Percentiles rank a stretch among this genome's conserved stretches.
Evolutionary conservation across 2,329 filamentous ascomycete genomes (phyloP).

Genomic region (Sphaceloma murrayae): DNA sequence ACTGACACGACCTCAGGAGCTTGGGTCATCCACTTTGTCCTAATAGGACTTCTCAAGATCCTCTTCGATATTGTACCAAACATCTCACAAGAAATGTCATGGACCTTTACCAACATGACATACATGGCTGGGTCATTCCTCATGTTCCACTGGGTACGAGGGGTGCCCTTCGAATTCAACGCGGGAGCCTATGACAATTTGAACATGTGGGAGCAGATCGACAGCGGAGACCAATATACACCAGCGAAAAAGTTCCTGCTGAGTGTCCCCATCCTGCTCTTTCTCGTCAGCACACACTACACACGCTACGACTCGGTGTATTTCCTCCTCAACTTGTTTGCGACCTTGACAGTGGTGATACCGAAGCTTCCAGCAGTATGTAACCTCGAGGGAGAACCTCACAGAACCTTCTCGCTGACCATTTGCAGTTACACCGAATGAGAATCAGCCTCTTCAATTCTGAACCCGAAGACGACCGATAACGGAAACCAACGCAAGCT

Average conservation of each 20-base stretch:
- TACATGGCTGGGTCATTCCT: conserved; percentile 99
- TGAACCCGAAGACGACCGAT: conserved; percentile 23
- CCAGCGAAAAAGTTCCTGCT: conserved; percentile 97
- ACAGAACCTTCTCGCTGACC: conserved; percentile 17
- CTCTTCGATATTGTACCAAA: conserved; percentile 94
- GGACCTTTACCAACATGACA: conserved; percentile 96
- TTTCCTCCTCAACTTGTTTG: conserved; percentile 94
- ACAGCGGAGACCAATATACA: conserved; percentile 97
- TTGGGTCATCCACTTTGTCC: conserved; percentile 93
- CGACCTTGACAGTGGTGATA: conserved; percentile 84
- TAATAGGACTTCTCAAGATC: conserved; percentile 87
- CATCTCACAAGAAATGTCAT: conserved; percentile 94
- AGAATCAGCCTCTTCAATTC: conserved; percentile 30
- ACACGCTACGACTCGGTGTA: conserved; percentile 96
- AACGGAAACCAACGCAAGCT: neutral
- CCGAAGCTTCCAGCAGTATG: conserved; percentile 93
- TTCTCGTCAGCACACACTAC: conserved; percentile 95
- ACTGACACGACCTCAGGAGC: conserved; percentile 53
- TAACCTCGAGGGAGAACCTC: conserved; percentile 41
- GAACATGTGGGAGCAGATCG: conserved; percentile 99
- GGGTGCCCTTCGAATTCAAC: conserved; percentile 98
- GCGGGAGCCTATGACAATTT: conserved; percentile 96
- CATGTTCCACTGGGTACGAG: conserved; percentile 99
- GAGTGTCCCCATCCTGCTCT: conserved; percentile 85
- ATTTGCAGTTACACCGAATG: conserved; percentile 30